phyloP scores from a whole-genome alignment of 2,329 filamentous ascomycete genomes.

The Xylaria sp. region DNA sequence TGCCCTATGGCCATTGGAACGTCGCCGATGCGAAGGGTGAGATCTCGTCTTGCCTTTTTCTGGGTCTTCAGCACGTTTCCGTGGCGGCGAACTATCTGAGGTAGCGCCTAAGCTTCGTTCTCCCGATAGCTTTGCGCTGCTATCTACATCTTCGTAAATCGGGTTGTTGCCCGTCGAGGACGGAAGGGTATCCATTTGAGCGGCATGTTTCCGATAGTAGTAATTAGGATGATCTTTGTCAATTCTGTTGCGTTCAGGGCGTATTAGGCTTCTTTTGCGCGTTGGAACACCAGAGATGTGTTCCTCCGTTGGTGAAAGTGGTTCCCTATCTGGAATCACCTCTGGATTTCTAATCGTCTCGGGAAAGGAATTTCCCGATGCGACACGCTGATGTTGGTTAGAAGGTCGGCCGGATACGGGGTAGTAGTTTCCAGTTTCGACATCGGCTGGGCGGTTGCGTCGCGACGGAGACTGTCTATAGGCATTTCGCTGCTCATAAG shows the following conservation, averaged over 20 bases:
- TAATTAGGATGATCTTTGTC: conserved; percentile 92
- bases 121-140: conserved; percentile 60
- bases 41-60: conserved; percentile 46
- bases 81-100: conserved; percentile 51
- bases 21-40: conserved; percentile 47
- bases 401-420: conserved; percentile 47
- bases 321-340: conserved; percentile 60
- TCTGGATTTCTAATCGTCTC: conserved; percentile 63
- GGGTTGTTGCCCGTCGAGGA: conserved; percentile 94
- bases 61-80: conserved; percentile 44
- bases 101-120: conserved; percentile 53
- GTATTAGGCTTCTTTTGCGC: conserved; percentile 86
- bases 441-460: conserved; percentile 68
- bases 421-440: conserved; percentile 67
- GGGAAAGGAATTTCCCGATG: conserved; percentile 62
- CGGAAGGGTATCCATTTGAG: conserved; percentile 87
- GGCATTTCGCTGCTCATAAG: conserved; percentile 64
- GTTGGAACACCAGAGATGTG: conserved; percentile 41
- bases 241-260: conserved; percentile 85
- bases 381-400: conserved; percentile 59
- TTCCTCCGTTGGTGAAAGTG: conserved; percentile 57
- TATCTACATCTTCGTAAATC: conserved; percentile 78
- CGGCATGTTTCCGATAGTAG: conserved; percentile 92
- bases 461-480: conserved; percentile 74
- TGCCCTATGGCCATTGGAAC: conserved; percentile 63